Conservation (phyloP, 2,329 filamentous ascomycete species). For the Paraphoma chrysanthemicola region DNA sequence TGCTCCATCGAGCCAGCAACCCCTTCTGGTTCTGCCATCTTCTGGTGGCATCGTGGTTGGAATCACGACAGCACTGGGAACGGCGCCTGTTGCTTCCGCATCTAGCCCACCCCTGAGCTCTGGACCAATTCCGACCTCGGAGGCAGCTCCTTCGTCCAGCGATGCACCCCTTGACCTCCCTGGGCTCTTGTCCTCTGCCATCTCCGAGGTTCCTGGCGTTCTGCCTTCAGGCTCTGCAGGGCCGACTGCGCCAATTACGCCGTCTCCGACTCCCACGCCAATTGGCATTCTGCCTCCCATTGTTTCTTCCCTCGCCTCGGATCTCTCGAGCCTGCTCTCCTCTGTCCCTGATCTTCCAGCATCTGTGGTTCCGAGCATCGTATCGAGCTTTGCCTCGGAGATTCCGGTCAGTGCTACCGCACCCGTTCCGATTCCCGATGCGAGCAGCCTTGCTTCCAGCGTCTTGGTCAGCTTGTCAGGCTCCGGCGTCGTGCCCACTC, state of each 20-base stretch:
- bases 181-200: slow-evolving; percentile 23
- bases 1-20: slow-evolving; percentile 3
- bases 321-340: slow-evolving; percentile 23
- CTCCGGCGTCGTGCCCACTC: slow-evolving; percentile 10
- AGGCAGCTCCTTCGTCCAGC: slow-evolving; percentile 16
- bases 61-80: slow-evolving; percentile 45
- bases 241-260: slow-evolving; percentile 21
- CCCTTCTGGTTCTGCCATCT: slow-evolving; percentile 15
- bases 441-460: slow-evolving; percentile 19
- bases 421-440: slow-evolving; percentile 16
- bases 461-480: neutral
- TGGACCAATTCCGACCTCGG: slow-evolving; percentile 30
- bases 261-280: slow-evolving; percentile 18
- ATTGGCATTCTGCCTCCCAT: slow-evolving; percentile 13
- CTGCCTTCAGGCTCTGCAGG: slow-evolving; percentile 22
- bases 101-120: slow-evolving; percentile 18
- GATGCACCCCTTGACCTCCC: slow-evolving; percentile 12
- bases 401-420: slow-evolving; percentile 20
- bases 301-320: slow-evolving; percentile 25
- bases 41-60: slow-evolving; percentile 43
- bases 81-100: slow-evolving; percentile 14
- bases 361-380: slow-evolving; percentile 23
- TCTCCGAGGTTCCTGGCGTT: slow-evolving; percentile 30
- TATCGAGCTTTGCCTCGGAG: slow-evolving; percentile 25
- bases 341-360: slow-evolving; percentile 23